These are phyloP conservation scores for Pichia sp. DNA, from an alignment of 1,139 yeast genomes.

Conservation along the genomic window DNA sequence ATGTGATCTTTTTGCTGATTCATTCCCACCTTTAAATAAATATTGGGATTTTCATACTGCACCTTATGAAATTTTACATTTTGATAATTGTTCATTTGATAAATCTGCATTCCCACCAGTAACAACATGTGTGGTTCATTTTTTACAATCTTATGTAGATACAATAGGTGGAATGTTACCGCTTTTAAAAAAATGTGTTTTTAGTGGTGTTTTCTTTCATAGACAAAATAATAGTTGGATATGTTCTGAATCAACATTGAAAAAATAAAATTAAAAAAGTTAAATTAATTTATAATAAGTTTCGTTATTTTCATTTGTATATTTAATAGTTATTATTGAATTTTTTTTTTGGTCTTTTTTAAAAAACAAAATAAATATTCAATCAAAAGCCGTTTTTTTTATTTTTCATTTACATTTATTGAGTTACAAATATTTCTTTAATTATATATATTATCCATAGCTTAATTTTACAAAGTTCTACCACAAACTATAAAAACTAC, in stretches of 20 bases:
- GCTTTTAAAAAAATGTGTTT: slow-evolving; percentile 17
- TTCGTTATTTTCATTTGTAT: background rate
- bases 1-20: slow-evolving; percentile 29
- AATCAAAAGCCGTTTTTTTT: no score
- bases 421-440: no score
- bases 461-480: no score
- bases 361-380: no score
- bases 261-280: background rate
- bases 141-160: slow-evolving; percentile 34
- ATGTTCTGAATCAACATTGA: background rate
- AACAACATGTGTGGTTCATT: slow-evolving; percentile 35
- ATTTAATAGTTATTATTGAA: no score
- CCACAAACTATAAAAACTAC: no score
- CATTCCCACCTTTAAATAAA: slow-evolving; percentile 29
- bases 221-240: slow-evolving; percentile 13
- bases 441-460: no score
- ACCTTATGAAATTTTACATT: slow-evolving; percentile 29
- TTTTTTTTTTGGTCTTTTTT: no score
- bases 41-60: slow-evolving; percentile 39
- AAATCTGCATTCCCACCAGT: slow-evolving; percentile 28
- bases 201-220: slow-evolving; percentile 26
- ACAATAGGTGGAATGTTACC: slow-evolving; percentile 28
- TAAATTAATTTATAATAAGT: background rate
- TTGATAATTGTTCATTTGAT: slow-evolving; percentile 32
- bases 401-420: no score